Conservation (phyloP, 306 rosid species). For the Biancaea sappan region DNA sequence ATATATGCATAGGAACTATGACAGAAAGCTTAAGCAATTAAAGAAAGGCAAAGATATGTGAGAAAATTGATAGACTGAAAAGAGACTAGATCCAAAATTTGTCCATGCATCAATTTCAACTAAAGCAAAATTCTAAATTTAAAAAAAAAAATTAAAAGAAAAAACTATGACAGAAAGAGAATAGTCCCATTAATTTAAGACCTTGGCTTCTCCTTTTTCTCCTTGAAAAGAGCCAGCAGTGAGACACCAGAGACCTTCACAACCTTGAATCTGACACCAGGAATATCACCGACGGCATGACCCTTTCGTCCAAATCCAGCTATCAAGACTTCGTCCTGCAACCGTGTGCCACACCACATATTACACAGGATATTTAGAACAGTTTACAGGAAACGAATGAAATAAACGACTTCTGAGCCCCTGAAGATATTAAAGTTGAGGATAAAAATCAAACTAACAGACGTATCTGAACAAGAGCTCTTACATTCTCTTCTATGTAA, state of each 20-base stretch:
- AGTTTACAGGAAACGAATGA: not conserved
- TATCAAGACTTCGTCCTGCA: conserved; percentile 81
- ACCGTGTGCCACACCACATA: conserved; percentile 15
- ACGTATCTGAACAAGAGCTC: not conserved
- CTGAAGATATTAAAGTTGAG: not conserved
- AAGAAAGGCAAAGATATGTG: too few relatives aligned
- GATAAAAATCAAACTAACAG: not conserved
- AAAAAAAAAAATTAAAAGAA: not conserved
- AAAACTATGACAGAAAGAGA: conserved; percentile 1
- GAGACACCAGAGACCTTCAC: conserved; percentile 75
- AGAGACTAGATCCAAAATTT: conserved; percentile 32
- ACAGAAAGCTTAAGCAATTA: too few relatives aligned
- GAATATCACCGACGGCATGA: conserved; percentile 88
- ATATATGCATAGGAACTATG: too few relatives aligned
- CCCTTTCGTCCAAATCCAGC: conserved; percentile 85
- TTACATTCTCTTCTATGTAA: conserved; percentile 75
- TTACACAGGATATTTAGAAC: not conserved
- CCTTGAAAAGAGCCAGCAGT: conserved; percentile 79
- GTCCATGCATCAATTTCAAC: conserved; percentile 31
- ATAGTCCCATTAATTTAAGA: conserved; percentile 39
- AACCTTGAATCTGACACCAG: conserved; percentile 80
- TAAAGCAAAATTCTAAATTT: conserved; percentile 12
- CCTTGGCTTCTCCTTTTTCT: conserved; percentile 79
- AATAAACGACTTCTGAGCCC: not conserved
- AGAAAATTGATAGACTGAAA: not conserved